A percentile compares a stretch with the other conserved stretches of the same genome.
These are phyloP conservation scores for Hericium coralloides DNA, from an alignment of 768 basidiomycete genomes.

Conservation along the genomic window DNA sequence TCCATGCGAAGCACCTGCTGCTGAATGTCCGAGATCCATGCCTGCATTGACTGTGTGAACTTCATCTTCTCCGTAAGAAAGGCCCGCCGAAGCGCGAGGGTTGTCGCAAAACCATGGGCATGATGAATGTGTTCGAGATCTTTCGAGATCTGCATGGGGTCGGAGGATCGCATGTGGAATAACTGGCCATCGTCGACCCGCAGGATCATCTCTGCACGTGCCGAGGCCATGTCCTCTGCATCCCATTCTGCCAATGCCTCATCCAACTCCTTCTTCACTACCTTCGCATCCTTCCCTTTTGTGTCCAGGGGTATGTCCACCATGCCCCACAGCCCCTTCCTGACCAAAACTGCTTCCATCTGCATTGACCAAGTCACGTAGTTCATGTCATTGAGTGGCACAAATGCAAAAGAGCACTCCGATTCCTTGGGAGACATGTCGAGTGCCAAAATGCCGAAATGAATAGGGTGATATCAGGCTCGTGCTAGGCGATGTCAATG, in stretches of 20 bases:
- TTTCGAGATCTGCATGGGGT: conserved; percentile 19
- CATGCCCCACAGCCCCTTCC: conserved; percentile 13
- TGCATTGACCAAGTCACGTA: conserved; percentile 14
- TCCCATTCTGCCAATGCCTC: conserved; percentile 2
- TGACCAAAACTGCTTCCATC: conserved; percentile 11
- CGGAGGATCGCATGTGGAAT: conserved; percentile 10
- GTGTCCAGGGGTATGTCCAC: conserved; percentile 1
- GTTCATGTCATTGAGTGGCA: conserved; percentile 13
- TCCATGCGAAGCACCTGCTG: conserved; percentile 12
- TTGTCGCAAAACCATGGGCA: conserved; percentile 20
- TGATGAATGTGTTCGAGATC: conserved; percentile 18
- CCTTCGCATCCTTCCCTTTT: neutral
- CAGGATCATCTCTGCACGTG: conserved; percentile 18
- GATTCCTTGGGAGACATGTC: neutral
- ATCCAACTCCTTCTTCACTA: conserved; percentile 1
- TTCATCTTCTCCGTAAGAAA: conserved; percentile 17
- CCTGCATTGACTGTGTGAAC: conserved; percentile 13
- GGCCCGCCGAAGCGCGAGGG: conserved; percentile 11
- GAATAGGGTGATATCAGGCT: neutral
- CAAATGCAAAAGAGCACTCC: too few species aligned
- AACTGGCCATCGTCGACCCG: conserved; percentile 19
- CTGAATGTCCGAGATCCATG: conserved; percentile 20
- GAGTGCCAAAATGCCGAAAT: neutral
- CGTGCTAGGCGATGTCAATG: neutral
- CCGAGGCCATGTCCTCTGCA: conserved; percentile 9